Base-by-base conservation (phyloP, 75 land plant species). In the Picea sitchensis region DNA sequence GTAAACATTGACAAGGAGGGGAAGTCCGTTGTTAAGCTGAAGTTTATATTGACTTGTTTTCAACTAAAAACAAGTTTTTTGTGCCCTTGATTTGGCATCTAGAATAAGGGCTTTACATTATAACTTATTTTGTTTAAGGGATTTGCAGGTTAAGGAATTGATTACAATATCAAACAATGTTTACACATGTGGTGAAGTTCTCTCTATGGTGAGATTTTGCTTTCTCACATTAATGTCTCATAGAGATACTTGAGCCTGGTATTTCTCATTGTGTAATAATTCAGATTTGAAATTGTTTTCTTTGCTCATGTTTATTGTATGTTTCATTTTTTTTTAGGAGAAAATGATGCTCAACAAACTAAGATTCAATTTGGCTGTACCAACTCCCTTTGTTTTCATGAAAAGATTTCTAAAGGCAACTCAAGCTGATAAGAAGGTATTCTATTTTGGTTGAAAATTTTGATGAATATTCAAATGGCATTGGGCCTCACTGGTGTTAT, bases 381-480 rank as follows among this genome's bases (percentile, higher is more conserved):
- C 98, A 5, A 95, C 98, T 36, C 91, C 91, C 5, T 95, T 93
- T 83, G 96, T 95, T 8, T 95, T 95, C 76, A 86, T 95, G 87
- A 77, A 81, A 67, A 77, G 96, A 61, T 92, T 91, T 82, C 87
- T 95, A n/a, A 95, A 95, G 84, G 98, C 96, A 76, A 90, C 96
- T 4, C 85, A 87, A 73, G 79, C 92, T 17, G 91, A 91, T 58
- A 82, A 79, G 58, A 81, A 90, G 94, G 94, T 87, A 58, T 15
- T 34, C 0, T 18, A 54, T 36, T 23, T 60, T 80, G 0, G 3
- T 12, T 17, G 11, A 31, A 31, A 44, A 26, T 26, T 32, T 13
- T 15, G 14, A 23, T 61, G 41, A 62, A 77, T 23, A 15, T 77
- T n/a, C 38, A 7, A 7, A 60, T 15, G 15, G 18, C 2, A 44